phyloP scores from a whole-genome alignment of 2,329 filamentous ascomycete species.

The Byssoonygena ceratinophila region DNA sequence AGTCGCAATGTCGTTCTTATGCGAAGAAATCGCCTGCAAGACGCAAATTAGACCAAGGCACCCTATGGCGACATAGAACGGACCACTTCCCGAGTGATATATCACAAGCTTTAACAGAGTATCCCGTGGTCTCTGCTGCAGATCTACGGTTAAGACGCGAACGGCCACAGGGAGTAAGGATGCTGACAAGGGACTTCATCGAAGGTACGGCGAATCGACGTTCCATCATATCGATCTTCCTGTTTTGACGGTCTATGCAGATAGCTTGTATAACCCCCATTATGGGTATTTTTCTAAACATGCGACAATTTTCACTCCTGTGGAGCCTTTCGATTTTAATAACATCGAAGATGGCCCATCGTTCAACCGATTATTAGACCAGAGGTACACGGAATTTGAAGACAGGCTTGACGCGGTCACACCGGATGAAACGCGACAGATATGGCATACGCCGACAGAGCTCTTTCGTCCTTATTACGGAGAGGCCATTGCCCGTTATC shows the following conservation, averaged over 20 bases:
- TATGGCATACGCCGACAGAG: slow-evolving; percentile 98
- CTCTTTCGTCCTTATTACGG: slow-evolving; percentile 94
- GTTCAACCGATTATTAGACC: slow-evolving; percentile 66
- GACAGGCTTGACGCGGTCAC: slow-evolving; percentile 66
- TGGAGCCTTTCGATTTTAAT: slow-evolving; percentile 82
- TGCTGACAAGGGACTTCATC: slow-evolving; percentile 95
- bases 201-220: slow-evolving; percentile 54
- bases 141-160: slow-evolving; percentile 62
- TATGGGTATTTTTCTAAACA: slow-evolving; percentile 97
- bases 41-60: slow-evolving; percentile 40
- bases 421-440: slow-evolving; percentile 66
- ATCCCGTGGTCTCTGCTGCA: slow-evolving; percentile 74
- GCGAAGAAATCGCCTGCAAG: background rate
- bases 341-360: slow-evolving; percentile 69
- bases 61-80: slow-evolving; percentile 75
- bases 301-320: slow-evolving; percentile 88
- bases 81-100: slow-evolving; percentile 66
- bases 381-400: slow-evolving; percentile 82
- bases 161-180: slow-evolving; percentile 80
- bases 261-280: slow-evolving; percentile 85
- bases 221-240: background rate
- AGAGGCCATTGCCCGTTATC: slow-evolving; percentile 90
- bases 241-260: slow-evolving; percentile 36
- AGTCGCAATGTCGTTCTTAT: background rate
- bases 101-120: slow-evolving; percentile 66